Conservation (phyloP, 306 rosid genomes). For the Boehmeria nivea region DNA sequence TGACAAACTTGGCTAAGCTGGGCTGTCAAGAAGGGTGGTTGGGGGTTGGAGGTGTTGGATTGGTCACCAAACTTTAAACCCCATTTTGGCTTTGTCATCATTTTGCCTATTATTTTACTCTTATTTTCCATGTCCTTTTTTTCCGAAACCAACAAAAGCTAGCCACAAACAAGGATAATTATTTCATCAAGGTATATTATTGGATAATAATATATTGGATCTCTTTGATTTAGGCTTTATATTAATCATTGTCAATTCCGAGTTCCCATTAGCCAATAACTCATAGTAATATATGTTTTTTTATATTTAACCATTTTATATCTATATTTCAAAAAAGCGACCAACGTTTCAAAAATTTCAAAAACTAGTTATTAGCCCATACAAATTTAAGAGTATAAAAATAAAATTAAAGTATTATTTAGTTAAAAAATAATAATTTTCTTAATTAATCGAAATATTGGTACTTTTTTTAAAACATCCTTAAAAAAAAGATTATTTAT, state of each 20-base stretch:
- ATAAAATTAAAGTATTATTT: no score
- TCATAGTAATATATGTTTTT: neutral
- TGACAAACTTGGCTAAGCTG: slow-evolving; percentile 11
- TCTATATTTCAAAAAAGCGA: neutral
- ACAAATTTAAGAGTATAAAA: no score
- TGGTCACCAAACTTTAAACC: slow-evolving; percentile 25
- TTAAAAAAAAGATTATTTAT: no score
- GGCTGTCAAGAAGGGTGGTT: slow-evolving; percentile 20
- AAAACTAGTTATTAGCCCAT: no score
- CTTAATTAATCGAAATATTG: no score
- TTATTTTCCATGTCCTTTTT: neutral
- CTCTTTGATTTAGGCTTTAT: neutral
- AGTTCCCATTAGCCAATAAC: neutral
- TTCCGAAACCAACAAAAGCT: neutral
- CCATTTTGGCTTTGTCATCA: neutral
- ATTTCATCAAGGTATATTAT: neutral
- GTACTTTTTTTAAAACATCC: no score
- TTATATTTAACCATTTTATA: neutral
- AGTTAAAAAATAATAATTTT: no score
- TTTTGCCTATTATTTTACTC: slow-evolving; percentile 8
- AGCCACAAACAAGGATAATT: neutral
- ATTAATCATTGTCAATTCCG: neutral
- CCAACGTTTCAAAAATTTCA: neutral
- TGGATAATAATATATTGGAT: neutral
- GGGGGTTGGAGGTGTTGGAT: slow-evolving; percentile 23